Evolutionary conservation across 345 rosid species (phyloP), one percentile per base, ranked within the genome.

Genomic region (Eucalyptus erythrocorys): DNA sequence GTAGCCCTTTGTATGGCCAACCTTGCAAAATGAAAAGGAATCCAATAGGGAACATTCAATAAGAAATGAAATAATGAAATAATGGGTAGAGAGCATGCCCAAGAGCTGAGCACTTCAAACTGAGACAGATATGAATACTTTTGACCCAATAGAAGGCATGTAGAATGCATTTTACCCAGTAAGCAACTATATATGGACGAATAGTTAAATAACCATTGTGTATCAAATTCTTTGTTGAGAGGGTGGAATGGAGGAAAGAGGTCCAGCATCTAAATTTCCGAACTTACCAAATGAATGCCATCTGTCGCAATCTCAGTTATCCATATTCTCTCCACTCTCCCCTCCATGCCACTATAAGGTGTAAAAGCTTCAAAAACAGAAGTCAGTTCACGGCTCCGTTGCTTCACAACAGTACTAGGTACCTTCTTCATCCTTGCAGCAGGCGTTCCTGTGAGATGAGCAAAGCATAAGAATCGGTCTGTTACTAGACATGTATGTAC

Each of bases 381-480:
- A 59, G 99, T 97, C 92, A 98, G 91, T 91, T 98, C 97, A 89
- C 98, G 98, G 92, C 99, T 97, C 57, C 97, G 96, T 84, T 93
- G 94, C 95, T 98, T 97, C 92, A 96, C 98, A 87, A 91, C 53
- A 59, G 92, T 93, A 91, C 99, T 97, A 47, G 93, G 98, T 85
- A 97, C 96, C 91, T 97, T 98, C 91, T 98, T 98, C 99, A 97
- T 98, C 92, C 97, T 96, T 80, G 99, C 98, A 85, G 99, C 99
- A 91, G 99, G 98, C 13, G 98, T 98, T 86, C 99, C 99, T 96
- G 90, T 87, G 87, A 88, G 90, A 53, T 80, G 82, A 91, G 87
- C 76, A 55, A 48, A 47, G 40, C 82, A 71, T 17, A 45, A 47
- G 16, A 85, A n/a, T 48, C 12, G 34, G 45, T 71, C 27, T 37